phyloP scores from a whole-genome alignment of 163 green algal genomes.

The Scenedesmus sp. region DNA sequence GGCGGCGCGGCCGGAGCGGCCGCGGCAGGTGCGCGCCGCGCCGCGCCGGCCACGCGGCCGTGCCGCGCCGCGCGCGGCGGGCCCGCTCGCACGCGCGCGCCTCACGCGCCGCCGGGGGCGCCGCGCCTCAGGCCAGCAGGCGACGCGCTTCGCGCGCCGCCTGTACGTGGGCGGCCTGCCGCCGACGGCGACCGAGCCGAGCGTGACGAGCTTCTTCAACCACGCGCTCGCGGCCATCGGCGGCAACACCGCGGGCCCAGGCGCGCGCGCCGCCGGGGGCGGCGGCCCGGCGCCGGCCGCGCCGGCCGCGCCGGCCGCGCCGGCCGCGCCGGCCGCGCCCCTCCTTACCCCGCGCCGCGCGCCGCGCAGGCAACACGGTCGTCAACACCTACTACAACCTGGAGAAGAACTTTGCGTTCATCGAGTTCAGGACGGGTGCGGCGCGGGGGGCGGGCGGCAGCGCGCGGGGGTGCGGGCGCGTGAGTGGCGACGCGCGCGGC shows the following conservation, averaged over 20 bases:
- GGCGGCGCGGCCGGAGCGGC: background rate
- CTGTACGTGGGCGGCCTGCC: slow-evolving; percentile 97
- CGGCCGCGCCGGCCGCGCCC: background rate
- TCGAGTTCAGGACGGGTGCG: slow-evolving; percentile 92
- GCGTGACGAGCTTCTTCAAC: slow-evolving; percentile 91
- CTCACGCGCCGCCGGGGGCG: slow-evolving; percentile 21
- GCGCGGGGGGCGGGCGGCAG: background rate
- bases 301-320: no score
- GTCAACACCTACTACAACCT: slow-evolving; percentile 99
- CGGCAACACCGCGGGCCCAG: slow-evolving; percentile 86
- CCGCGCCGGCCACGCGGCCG: no score
- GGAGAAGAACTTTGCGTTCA: slow-evolving; percentile 99
- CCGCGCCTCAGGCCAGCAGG: slow-evolving; percentile 78
- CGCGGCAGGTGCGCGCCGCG: background rate
- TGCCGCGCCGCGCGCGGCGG: background rate
- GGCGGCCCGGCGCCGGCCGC: background rate
- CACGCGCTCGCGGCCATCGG: slow-evolving; percentile 91
- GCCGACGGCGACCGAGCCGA: slow-evolving; percentile 84
- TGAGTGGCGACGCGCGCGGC: background rate
- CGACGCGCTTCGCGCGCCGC: slow-evolving; percentile 91
- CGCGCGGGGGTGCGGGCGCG: no score
- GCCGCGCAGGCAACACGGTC: slow-evolving; percentile 74
- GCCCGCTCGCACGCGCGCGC: background rate
- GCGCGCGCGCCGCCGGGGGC: slow-evolving; percentile 48
- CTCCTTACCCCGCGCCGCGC: background rate